phyloP scores from a whole-genome alignment of 495 filamentous ascomycete genomes.

The Penicillium paradoxum region DNA sequence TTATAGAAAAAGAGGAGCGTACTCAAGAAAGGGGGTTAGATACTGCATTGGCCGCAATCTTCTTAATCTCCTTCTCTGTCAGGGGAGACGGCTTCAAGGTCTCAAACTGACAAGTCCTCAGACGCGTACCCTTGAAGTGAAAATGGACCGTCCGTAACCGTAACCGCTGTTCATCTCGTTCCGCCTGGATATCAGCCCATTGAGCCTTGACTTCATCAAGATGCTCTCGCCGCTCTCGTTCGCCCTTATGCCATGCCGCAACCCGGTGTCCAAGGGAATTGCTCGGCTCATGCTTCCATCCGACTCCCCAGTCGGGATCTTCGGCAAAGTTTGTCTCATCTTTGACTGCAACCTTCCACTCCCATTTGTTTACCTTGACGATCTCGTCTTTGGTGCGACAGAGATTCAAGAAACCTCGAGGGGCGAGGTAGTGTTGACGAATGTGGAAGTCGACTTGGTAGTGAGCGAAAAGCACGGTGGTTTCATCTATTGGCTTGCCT shows the following conservation, averaged over 20 bases:
- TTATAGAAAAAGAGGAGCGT: not conserved
- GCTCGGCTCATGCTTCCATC: not conserved
- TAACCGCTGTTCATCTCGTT: not conserved
- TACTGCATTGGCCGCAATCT: not conserved
- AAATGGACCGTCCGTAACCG: not conserved
- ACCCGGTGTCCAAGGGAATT: not conserved
- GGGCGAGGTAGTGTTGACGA: slow-evolving; percentile 28
- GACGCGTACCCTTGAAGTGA: not conserved
- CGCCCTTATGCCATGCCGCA: not conserved
- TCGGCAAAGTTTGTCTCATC: not conserved
- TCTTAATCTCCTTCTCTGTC: not conserved
- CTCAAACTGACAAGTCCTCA: not conserved
- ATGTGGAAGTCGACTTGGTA: slow-evolving; percentile 36
- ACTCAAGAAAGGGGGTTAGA: too few relatives aligned
- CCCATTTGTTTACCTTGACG: slow-evolving; percentile 24
- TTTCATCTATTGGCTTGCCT: slow-evolving; percentile 2
- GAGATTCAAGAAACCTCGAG: slow-evolving; percentile 20
- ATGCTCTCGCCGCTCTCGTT: not conserved
- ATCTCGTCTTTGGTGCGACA: slow-evolving; percentile 29
- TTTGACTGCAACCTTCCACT: slow-evolving; percentile 13
- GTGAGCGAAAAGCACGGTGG: slow-evolving; percentile 22
- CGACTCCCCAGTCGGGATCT: not conserved
- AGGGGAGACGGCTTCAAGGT: not conserved
- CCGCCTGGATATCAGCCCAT: not conserved
- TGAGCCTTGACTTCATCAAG: not conserved